Evolutionary conservation across 2,329 filamentous ascomycete species (phyloP).

Genomic region (Fusarium foetens): DNA sequence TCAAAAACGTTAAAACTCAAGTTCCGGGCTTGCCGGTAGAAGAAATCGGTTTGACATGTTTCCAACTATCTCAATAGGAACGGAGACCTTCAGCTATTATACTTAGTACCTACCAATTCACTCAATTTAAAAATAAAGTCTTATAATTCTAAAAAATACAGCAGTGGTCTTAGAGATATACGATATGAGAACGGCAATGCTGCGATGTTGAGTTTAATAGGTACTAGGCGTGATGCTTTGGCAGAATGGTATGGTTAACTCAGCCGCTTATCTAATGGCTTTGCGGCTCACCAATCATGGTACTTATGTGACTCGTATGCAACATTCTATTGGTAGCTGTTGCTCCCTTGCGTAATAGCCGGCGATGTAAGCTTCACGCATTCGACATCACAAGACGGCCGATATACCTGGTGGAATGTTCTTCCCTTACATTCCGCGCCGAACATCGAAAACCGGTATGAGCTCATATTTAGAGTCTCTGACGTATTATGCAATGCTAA

Average conservation of each 20-base stretch:
- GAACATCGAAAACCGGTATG: accelerated
- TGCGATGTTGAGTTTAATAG: neutral
- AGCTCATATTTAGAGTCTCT: neutral
- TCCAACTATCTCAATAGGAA: accelerated
- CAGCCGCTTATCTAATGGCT: neutral
- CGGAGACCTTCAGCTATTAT: accelerated
- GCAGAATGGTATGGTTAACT: accelerated
- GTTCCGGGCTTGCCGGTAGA: neutral
- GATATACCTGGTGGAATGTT: accelerated
- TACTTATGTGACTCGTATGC: neutral
- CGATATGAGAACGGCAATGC: accelerated
- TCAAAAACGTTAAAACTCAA: neutral
- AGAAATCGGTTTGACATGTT: too few species aligned
- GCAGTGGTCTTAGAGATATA: accelerated
- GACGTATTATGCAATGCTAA: neutral
- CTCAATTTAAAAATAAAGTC: accelerated
- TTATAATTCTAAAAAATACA: accelerated
- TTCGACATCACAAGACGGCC: neutral
- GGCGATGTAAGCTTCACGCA: neutral
- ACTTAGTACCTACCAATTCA: accelerated
- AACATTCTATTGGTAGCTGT: neutral
- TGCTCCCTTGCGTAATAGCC: neutral
- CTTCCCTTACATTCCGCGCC: neutral
- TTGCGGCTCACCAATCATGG: neutral
- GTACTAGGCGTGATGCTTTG: neutral